These are phyloP conservation scores for Arthromyces matolae DNA, from an alignment of 768 basidiomycete species.

Conservation along the genomic window DNA sequence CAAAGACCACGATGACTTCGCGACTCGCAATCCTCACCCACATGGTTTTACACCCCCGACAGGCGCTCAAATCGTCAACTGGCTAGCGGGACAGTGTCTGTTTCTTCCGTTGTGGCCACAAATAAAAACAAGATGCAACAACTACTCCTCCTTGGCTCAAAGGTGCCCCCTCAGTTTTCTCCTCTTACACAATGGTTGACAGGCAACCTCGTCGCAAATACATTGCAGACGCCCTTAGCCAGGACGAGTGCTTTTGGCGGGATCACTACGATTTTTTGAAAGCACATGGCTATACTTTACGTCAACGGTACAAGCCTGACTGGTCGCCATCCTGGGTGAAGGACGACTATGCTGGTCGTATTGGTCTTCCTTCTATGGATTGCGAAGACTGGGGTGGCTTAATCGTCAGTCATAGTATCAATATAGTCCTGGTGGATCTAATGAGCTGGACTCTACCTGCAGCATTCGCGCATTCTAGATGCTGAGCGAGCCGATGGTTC, in stretches of 20 bases:
- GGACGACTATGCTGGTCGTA: background rate
- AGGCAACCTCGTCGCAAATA: too few species aligned
- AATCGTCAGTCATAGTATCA: background rate
- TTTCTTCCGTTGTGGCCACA: too few species aligned
- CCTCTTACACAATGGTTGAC: too few species aligned
- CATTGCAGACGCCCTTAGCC: background rate
- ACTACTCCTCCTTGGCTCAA: too few species aligned
- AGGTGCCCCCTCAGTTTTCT: too few species aligned
- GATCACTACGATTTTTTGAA: conserved; percentile 1
- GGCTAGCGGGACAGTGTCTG: too few species aligned
- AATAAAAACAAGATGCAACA: too few species aligned
- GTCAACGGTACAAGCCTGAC: background rate
- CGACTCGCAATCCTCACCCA: too few species aligned
- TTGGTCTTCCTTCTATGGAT: background rate
- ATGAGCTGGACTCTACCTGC: background rate
- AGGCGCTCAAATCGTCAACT: too few species aligned
- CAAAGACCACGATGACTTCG: too few species aligned
- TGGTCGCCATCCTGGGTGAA: background rate
- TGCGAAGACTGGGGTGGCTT: background rate
- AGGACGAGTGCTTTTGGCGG: background rate
- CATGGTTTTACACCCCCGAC: too few species aligned
- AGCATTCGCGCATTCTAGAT: conserved; percentile 19
- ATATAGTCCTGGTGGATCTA: background rate
- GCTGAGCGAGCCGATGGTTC: conserved; percentile 26
- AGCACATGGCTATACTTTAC: background rate